Conservation (phyloP, 345 rosid genomes). For the Eucalyptus cloeziana region DNA sequence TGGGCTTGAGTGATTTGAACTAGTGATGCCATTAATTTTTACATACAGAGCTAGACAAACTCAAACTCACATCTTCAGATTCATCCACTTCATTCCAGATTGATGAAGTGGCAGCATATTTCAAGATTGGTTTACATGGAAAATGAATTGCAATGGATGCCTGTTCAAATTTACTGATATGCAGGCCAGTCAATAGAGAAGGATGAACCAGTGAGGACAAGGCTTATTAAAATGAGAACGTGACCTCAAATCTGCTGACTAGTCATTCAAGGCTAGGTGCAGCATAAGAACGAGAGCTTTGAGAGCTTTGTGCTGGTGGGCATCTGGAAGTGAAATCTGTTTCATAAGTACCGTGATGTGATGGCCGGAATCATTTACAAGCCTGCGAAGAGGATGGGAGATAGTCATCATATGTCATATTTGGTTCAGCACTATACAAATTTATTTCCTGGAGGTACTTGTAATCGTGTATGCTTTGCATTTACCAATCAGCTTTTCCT, state of each 20-base stretch:
- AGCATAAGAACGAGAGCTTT: neutral
- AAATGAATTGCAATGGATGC: neutral
- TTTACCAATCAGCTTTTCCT: neutral
- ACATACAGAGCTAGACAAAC: neutral
- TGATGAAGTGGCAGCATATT: neutral
- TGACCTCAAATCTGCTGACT: neutral
- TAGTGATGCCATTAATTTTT: neutral
- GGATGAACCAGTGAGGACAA: neutral
- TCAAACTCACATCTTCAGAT: neutral
- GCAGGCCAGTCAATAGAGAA: neutral
- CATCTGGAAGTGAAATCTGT: neutral
- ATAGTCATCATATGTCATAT: neutral
- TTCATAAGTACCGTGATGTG: neutral
- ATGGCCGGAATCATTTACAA: neutral
- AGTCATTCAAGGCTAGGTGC: neutral
- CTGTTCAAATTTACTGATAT: neutral
- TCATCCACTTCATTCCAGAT: neutral
- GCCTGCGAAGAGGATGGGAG: neutral
- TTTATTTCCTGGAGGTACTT: neutral
- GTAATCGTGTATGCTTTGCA: neutral
- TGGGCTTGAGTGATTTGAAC: neutral
- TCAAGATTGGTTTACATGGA: neutral
- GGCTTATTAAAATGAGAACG: neutral
- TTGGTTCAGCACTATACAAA: neutral
- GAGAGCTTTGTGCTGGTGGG: neutral